Base-by-base conservation (phyloP, 1,284 basidiomycete genomes). In the Paramarasmius palmivorus region DNA sequence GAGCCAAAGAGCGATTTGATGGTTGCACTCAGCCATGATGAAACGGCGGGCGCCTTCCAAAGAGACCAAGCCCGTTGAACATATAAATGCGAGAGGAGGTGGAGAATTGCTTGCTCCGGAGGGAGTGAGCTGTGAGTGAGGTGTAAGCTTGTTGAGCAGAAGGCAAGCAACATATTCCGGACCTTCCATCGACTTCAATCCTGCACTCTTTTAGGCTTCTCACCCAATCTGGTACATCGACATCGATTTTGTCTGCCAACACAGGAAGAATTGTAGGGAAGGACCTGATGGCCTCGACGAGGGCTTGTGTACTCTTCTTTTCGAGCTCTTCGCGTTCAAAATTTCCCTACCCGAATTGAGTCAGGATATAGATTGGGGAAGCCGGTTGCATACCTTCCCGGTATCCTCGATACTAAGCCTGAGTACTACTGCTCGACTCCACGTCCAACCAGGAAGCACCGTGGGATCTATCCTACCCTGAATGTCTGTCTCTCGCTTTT, bases 81-180 rank as follows among this genome's bases (percentile, higher is more conserved):
- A 67, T 97, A 97, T 32, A 96, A 81, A 64, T 93, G 90, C 0
- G 91, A 88, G 9, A 96, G 79, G 10, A 95, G 80, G 57, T 90
- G 80, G 2, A 86, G 68, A 9, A 77, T 68, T 1, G 81, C 73
- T 32, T 77, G 71, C 8, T 79, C 65, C 12, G 66, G 61, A 22
- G 71, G 66, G 19, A 77, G 56, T 22, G 68, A 72, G 32, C 78
- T 78, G 63, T 25, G n/a, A 46, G n/a, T n/a, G 34, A 25, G 8
- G 35, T 20, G 17, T 22, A 63, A 26, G 63, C 55, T 37, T 14
- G 37, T 15, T 40, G 42, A 22, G n/a, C 8, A 15, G 42, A 36
- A 39, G 0, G 37, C 23, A 50, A 50, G 20, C 20, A 3, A 20
- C 26, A 45, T 53, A 56, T 23, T 26, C 67, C 79, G 20, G 59